phyloP scores from a whole-genome alignment of 192 early-diverging fungal species.

The Coemansia sp. region DNA sequence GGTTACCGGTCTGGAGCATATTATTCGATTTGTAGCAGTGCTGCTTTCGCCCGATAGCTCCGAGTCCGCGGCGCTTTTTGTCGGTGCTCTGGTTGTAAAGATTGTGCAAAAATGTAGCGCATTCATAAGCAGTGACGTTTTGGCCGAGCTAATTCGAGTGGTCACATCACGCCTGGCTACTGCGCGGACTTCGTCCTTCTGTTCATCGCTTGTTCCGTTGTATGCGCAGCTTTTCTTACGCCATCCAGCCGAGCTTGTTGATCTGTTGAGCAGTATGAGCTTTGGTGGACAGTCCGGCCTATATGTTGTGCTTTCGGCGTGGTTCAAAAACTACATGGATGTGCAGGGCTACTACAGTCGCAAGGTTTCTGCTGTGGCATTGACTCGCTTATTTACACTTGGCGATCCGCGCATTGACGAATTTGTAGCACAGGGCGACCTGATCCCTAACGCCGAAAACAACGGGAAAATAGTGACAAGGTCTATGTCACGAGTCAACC shows the following conservation, averaged over 20 bases:
- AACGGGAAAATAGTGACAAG: constrained; percentile 62
- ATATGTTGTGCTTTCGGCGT: constrained; percentile 71
- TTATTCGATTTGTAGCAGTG: constrained; percentile 80
- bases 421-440: constrained; percentile 80
- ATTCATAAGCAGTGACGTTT: constrained; percentile 24
- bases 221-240: constrained; percentile 82
- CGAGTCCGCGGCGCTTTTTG: constrained; percentile 84
- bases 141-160: constrained; percentile 80
- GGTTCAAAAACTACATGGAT: constrained; percentile 83
- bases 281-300: constrained; percentile 70
- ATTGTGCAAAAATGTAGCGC: constrained; percentile 75
- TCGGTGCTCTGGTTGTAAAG: constrained; percentile 87
- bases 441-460: constrained; percentile 58
- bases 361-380: constrained; percentile 77
- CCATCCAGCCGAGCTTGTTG: constrained; percentile 70
- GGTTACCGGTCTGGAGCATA: constrained; percentile 73
- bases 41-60: constrained; percentile 72
- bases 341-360: constrained; percentile 82
- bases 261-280: constrained; percentile 66
- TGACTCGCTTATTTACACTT: constrained; percentile 71
- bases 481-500: constrained; percentile 52
- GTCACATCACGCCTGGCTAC: constrained; percentile 70
- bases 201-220: constrained; percentile 81
- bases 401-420: constrained; percentile 66
- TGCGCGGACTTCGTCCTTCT: constrained; percentile 78